These are phyloP conservation scores for Piloderma croceum DNA, from an alignment of 768 basidiomycete species.

Conservation along the genomic window DNA sequence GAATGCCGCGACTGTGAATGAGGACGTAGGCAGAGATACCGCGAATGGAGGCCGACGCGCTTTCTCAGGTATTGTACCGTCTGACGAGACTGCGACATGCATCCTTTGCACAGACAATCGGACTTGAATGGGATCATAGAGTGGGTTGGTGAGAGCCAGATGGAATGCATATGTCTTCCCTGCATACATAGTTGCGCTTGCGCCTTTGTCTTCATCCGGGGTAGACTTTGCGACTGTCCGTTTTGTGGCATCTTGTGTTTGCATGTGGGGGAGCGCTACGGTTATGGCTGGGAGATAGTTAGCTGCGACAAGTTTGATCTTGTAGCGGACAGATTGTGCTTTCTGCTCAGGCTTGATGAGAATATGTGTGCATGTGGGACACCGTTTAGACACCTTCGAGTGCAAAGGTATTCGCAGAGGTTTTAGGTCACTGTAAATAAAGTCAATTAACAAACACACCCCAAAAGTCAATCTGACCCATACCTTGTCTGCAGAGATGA, in stretches of 20 bases:
- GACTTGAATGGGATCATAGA: conserved; percentile 94
- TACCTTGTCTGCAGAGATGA: conserved; percentile 61
- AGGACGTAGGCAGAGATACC: conserved; percentile 67
- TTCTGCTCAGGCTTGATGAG: conserved; percentile 98
- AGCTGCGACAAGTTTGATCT: conserved; percentile 94
- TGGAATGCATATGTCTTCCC: conserved; percentile 86
- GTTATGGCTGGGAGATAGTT: conserved; percentile 89
- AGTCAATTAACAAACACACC: conserved; percentile 1
- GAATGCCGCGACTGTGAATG: conserved; percentile 83
- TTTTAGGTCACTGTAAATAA: conserved; percentile 58
- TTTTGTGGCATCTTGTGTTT: conserved; percentile 32
- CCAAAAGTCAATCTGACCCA: conserved; percentile 20
- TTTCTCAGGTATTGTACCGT: conserved; percentile 43
- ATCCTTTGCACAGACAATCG: conserved; percentile 75
- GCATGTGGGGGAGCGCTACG: conserved; percentile 58
- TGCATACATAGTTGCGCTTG: conserved; percentile 47
- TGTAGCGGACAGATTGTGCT: conserved; percentile 88
- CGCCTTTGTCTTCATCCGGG: conserved; percentile 31
- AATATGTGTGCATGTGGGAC: conserved; percentile 90
- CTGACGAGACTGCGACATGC: conserved; percentile 40
- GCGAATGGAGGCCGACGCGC: conserved; percentile 70
- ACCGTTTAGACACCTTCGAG: conserved; percentile 93
- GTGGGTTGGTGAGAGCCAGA: conserved; percentile 86
- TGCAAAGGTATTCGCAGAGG: conserved; percentile 90
- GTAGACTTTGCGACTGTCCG: conserved; percentile 37